phyloP scores from a whole-genome alignment of 306 rosid species.

The Glycine latifolia region DNA sequence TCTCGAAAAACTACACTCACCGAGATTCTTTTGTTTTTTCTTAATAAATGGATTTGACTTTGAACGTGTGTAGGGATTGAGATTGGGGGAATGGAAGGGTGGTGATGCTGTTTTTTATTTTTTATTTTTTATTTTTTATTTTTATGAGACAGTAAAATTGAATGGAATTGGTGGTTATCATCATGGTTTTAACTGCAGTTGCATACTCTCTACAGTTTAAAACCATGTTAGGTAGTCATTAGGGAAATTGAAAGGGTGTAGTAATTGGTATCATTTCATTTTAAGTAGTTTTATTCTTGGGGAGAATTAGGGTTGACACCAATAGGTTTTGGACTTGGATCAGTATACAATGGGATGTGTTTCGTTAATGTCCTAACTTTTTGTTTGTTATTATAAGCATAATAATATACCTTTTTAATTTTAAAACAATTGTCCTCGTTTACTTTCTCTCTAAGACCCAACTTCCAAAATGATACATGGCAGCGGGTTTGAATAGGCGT shows the following conservation, averaged over 20 bases:
- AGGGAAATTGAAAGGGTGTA: slow-evolving; percentile 12
- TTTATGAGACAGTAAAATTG: background rate
- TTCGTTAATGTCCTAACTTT: background rate
- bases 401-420: background rate
- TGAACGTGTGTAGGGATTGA: background rate
- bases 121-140: no score
- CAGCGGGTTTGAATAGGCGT: background rate
- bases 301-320: background rate
- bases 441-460: background rate
- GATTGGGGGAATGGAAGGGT: slow-evolving; percentile 11
- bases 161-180: background rate
- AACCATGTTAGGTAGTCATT: background rate
- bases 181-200: background rate
- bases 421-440: background rate
- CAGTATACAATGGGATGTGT: background rate
- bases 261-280: background rate
- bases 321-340: slow-evolving; percentile 2
- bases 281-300: background rate
- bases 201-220: background rate
- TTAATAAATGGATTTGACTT: background rate
- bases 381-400: background rate
- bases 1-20: background rate
- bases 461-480: background rate
- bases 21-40: slow-evolving; percentile 20
- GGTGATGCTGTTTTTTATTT: background rate